These are phyloP conservation scores for Mycena amicta DNA, from an alignment of 768 basidiomycete species.

Conservation along the genomic window DNA sequence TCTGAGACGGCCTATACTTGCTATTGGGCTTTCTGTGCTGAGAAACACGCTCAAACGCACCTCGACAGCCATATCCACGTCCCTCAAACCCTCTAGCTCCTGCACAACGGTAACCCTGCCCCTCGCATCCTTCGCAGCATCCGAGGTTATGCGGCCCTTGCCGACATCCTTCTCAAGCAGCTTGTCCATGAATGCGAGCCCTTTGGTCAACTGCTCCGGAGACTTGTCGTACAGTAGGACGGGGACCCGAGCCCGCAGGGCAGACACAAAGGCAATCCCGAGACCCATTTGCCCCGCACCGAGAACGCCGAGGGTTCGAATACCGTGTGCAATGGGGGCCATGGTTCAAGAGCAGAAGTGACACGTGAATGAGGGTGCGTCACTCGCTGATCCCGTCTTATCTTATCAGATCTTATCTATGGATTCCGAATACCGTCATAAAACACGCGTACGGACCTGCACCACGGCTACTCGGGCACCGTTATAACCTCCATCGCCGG, in stretches of 20 bases:
- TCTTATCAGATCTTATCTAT: not conserved
- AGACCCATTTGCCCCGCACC: slow-evolving; percentile 91
- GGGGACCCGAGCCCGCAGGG: slow-evolving; percentile 82
- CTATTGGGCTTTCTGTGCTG: not conserved
- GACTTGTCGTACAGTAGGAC: slow-evolving; percentile 87
- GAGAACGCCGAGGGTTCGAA: slow-evolving; percentile 75
- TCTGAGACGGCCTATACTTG: slow-evolving; percentile 79
- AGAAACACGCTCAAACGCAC: slow-evolving; percentile 39
- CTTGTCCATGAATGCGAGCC: slow-evolving; percentile 74
- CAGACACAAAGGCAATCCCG: slow-evolving; percentile 88
- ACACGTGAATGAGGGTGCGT: not conserved
- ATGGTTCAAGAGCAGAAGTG: slow-evolving; percentile 30
- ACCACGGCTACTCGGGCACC: slow-evolving; percentile 24
- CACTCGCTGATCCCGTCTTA: not conserved
- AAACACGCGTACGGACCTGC: too few species aligned
- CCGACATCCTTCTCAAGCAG: slow-evolving; percentile 87
- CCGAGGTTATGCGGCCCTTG: slow-evolving; percentile 73
- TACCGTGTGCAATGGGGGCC: slow-evolving; percentile 64
- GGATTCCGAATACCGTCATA: too few species aligned
- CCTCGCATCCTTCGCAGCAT: slow-evolving; percentile 74
- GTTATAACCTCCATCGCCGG: slow-evolving; percentile 32
- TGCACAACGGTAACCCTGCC: slow-evolving; percentile 63
- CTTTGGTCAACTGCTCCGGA: slow-evolving; percentile 69
- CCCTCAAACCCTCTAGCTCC: slow-evolving; percentile 62
- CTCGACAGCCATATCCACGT: slow-evolving; percentile 92